A percentile compares a stretch with the other conserved stretches of the same genome.
Conservation (phyloP, 2,329 filamentous ascomycete genomes). For the Coniosporium uncinatum region DNA sequence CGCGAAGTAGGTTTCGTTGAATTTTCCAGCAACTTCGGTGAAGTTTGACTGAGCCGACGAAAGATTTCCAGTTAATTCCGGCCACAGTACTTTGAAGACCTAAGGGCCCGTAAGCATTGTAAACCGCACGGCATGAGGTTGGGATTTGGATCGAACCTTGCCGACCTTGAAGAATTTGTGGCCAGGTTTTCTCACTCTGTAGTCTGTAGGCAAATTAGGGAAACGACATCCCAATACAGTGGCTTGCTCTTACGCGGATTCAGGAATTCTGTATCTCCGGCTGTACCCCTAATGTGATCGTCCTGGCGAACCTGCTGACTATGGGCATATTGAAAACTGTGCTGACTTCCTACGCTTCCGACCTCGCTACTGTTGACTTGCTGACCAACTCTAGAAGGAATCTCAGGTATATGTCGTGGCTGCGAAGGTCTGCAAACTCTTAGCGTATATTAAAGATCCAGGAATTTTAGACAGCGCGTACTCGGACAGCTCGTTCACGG, state of each 20-base stretch:
- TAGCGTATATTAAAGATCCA: too few relatives aligned
- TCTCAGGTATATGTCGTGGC: too few relatives aligned
- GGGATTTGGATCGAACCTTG: neutral
- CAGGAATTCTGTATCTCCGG: neutral
- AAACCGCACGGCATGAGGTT: neutral
- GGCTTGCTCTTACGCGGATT: neutral
- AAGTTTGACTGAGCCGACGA: conserved; percentile 6
- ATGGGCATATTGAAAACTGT: too few relatives aligned
- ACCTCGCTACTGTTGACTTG: too few relatives aligned
- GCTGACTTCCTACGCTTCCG: too few relatives aligned
- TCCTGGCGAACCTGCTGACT: too few relatives aligned
- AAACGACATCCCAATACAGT: neutral
- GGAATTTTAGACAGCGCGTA: too few relatives aligned
- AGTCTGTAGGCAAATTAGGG: neutral
- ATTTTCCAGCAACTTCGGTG: conserved; percentile 4
- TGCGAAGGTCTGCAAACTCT: too few relatives aligned
- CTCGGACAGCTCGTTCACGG: too few relatives aligned
- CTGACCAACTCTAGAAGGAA: too few relatives aligned
- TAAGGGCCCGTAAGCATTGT: neutral
- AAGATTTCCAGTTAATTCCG: conserved; percentile 4
- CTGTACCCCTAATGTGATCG: neutral
- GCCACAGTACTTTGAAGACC: conserved; percentile 11
- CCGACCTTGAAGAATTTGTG: neutral
- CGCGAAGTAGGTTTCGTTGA: conserved; percentile 6
- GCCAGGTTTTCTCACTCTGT: neutral